These are phyloP conservation scores for Haplographium delicatum DNA, from an alignment of 495 filamentous ascomycete species.

Conservation along the genomic window DNA sequence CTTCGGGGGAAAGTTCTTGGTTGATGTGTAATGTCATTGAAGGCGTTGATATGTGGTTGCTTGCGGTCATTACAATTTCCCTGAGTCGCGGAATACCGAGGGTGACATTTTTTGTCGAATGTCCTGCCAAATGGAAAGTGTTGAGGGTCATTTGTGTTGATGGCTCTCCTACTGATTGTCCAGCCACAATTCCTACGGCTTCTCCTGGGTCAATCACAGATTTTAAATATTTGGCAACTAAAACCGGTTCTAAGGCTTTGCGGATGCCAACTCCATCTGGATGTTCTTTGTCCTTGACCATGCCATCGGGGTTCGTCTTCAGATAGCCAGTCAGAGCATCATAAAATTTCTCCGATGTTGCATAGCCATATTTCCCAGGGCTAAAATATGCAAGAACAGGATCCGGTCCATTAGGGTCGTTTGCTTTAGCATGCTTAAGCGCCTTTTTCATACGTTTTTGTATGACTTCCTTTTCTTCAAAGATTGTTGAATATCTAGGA, in stretches of 20 bases:
- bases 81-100: slow-evolving; percentile 94
- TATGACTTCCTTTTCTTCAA: slow-evolving; percentile 50
- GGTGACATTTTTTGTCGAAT: slow-evolving; percentile 97
- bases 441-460: slow-evolving; percentile 77
- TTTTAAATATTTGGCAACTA: slow-evolving; percentile 88
- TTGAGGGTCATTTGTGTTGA: slow-evolving; percentile 99
- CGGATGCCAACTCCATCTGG: slow-evolving; percentile 45
- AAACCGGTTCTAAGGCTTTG: slow-evolving; percentile 73
- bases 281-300: slow-evolving; percentile 76
- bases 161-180: slow-evolving; percentile 94
- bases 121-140: slow-evolving; percentile 98
- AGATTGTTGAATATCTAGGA: slow-evolving; percentile 36
- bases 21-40: slow-evolving; percentile 83
- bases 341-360: slow-evolving; percentile 85
- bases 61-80: slow-evolving; percentile 99
- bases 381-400: slow-evolving; percentile 69
- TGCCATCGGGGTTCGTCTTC: slow-evolving; percentile 66
- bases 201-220: slow-evolving; percentile 94
- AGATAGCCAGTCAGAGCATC: slow-evolving; percentile 57
- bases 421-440: slow-evolving; percentile 63
- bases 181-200: slow-evolving; percentile 95
- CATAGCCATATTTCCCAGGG: slow-evolving; percentile 71
- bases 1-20: slow-evolving; percentile 60
- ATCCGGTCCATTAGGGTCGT: slow-evolving; percentile 62
- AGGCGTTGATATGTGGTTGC: slow-evolving; percentile 78